A percentile compares a stretch with the other conserved stretches of the same genome.
phyloP scores from a whole-genome alignment of 352 stramenopile species.

The Phytophthora chlamydospora region DNA sequence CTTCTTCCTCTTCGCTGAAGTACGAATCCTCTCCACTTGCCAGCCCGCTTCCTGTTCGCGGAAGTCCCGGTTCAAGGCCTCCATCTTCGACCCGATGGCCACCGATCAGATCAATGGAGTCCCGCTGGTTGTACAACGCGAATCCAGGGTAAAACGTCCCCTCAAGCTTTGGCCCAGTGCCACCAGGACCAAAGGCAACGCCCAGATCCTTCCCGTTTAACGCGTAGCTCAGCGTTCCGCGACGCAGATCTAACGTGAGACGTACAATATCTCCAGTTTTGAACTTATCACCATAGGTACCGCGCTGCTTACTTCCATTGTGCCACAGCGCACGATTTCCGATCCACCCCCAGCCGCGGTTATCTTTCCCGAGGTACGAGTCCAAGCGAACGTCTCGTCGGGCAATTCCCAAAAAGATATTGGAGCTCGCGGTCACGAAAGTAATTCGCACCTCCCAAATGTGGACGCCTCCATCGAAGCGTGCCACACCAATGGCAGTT shows the following conservation, averaged over 20 bases:
- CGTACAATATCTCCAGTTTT: conserved; percentile 87
- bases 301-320: conserved; percentile 90
- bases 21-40: conserved; percentile 70
- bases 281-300: conserved; percentile 92
- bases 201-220: conserved; percentile 91
- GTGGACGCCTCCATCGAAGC: conserved; percentile 85
- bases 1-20: conserved; percentile 86
- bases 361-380: conserved; percentile 93
- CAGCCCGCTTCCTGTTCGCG: conserved; percentile 39
- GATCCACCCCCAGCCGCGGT: conserved; percentile 92
- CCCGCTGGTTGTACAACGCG: conserved; percentile 88
- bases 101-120: conserved; percentile 86
- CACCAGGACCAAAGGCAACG: conserved; percentile 87
- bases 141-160: conserved; percentile 88
- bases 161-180: conserved; percentile 85
- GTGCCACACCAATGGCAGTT: conserved; percentile 85
- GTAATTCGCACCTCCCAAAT: conserved; percentile 91
- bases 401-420: conserved; percentile 90
- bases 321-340: conserved; percentile 91
- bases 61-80: conserved; percentile 33
- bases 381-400: conserved; percentile 85
- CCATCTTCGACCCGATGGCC: conserved; percentile 85
- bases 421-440: conserved; percentile 89
- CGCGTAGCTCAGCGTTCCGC: conserved; percentile 85
- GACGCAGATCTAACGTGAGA: conserved; percentile 84